Evolutionary conservation across 2,329 filamentous ascomycete genomes (phyloP), one percentile per base, ranked within the genome.

Genomic region (Penicillium hesseltinei): DNA sequence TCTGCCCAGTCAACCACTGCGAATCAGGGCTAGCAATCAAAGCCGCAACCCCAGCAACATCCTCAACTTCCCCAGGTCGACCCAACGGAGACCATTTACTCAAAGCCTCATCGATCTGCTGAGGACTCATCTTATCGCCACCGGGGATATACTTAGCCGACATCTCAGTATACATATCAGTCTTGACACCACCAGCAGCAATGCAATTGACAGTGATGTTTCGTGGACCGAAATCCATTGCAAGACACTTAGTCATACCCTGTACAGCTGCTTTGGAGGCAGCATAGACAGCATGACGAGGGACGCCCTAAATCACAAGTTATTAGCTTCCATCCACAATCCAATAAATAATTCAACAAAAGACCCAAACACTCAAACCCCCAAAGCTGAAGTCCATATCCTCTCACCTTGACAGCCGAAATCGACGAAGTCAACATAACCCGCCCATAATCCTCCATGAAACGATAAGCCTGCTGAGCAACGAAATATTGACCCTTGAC

Each of bases 1-100:
- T 66, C 58, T 66, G 64, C 2, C 64, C 64, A n/a, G 64, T 66
- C 61, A 66, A 51, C 64, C 64, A 66, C 57, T 66, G 64, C 23
- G 62, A 63, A 7, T 66, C 64, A 5, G 54, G 54, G 36, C 62
- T 66, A 38, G 64, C 64, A 65, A 66, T 65, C 57, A 66, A 57
- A 11, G 56, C 46, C 13, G 57, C 64, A 53, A 65, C 62, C 5
- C 59, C 61, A 19, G 64, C 51, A 44, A 66, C 59, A 58, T 66
- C 64, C 21, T 61, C 61, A 8, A 62, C 57, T 17, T 64, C 47
- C 5, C 64, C 64, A 27, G 59, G 57, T 10, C 64, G 50, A 44
- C 61, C 61, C 15, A 66, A 42, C 10, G 64, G 62, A 15, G 64
- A 66, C 64, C 64, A 66, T 53, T 66, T 66, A 7, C 59, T 61